phyloP scores from a whole-genome alignment of 192 early-diverging fungal species.

The Coemansia javaensis region DNA sequence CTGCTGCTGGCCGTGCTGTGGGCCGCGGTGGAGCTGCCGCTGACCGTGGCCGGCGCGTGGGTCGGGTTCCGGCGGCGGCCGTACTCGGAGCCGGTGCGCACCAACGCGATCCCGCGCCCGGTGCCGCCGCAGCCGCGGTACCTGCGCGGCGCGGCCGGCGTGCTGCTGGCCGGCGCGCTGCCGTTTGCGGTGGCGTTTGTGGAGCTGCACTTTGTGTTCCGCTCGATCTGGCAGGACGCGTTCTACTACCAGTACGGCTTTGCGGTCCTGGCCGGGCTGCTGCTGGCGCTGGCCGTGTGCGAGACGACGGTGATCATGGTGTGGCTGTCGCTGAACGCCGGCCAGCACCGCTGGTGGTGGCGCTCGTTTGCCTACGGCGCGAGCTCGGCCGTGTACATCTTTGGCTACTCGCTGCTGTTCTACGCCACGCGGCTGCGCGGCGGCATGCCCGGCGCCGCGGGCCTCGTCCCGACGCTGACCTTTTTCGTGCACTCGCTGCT shows the following conservation, averaged over 20 bases:
- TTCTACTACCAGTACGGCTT: slow-evolving; percentile 65
- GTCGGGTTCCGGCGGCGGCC: slow-evolving; percentile 70
- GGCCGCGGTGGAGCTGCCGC: slow-evolving; percentile 72
- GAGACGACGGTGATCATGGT: slow-evolving; percentile 65
- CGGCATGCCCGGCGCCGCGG: slow-evolving; percentile 41
- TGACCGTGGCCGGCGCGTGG: slow-evolving; percentile 81
- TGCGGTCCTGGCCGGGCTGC: slow-evolving; percentile 54
- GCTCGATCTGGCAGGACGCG: slow-evolving; percentile 64
- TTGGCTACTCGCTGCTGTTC: slow-evolving; percentile 73
- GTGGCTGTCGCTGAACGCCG: slow-evolving; percentile 62
- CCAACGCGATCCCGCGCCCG: slow-evolving; percentile 88
- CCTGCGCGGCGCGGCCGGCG: slow-evolving; percentile 54
- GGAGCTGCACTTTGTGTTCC: slow-evolving; percentile 66
- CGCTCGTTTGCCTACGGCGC: slow-evolving; percentile 73
- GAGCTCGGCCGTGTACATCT: slow-evolving; percentile 72
- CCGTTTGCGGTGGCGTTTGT: slow-evolving; percentile 72
- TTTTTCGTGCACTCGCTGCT: slow-evolving; percentile 72
- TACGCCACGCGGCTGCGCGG: slow-evolving; percentile 63
- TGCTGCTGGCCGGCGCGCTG: slow-evolving; percentile 63
- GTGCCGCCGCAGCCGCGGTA: slow-evolving; percentile 80
- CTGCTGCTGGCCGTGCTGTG: slow-evolving; percentile 73
- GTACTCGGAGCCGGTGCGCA: slow-evolving; percentile 84
- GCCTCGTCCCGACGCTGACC: slow-evolving; percentile 64
- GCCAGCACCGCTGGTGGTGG: slow-evolving; percentile 94
- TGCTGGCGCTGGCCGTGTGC: slow-evolving; percentile 57